These are phyloP conservation scores for Salix brachista DNA, from an alignment of 345 rosid genomes.

Conservation along the genomic window DNA sequence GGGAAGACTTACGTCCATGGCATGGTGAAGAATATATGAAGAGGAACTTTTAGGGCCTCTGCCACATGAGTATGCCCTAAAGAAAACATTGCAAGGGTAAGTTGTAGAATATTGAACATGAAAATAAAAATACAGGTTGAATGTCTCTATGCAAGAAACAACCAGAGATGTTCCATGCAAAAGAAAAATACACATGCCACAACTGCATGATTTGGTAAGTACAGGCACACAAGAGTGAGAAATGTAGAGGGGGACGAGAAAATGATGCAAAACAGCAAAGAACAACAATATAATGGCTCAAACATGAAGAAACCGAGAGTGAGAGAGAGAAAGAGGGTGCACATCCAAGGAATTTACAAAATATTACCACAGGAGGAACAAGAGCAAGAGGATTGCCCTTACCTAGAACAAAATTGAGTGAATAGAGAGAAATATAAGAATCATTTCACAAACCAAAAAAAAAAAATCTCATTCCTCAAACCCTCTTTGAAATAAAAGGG, in stretches of 20 bases:
- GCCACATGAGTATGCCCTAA: slow-evolving; percentile 98
- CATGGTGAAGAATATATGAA: slow-evolving; percentile 99
- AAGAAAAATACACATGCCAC: not conserved
- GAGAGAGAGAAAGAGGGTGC: not conserved
- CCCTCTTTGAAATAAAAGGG: not conserved
- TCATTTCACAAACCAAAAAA: not conserved
- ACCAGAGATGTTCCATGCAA: not conserved
- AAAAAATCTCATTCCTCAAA: not conserved
- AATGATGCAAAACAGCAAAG: not conserved
- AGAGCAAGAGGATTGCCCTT: not conserved
- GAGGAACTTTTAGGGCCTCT: slow-evolving; percentile 78
- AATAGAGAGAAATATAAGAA: not conserved
- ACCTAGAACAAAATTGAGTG: not conserved
- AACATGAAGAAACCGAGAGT: not conserved
- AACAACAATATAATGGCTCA: not conserved
- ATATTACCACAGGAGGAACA: not conserved
- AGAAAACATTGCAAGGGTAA: slow-evolving; percentile 27
- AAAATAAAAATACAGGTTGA: slow-evolving; percentile 1
- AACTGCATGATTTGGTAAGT: not conserved
- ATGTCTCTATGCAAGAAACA: not conserved
- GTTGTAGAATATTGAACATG: not conserved
- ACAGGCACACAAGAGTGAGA: not conserved
- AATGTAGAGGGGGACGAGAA: not conserved
- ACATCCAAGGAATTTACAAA: not conserved
- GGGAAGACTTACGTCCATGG: slow-evolving; percentile 99